Percentiles rank a stretch among this genome's conserved stretches.
These are phyloP conservation scores for Diutina pseudorugosa DNA, from an alignment of 1,139 yeast genomes.

Conservation along the genomic window DNA sequence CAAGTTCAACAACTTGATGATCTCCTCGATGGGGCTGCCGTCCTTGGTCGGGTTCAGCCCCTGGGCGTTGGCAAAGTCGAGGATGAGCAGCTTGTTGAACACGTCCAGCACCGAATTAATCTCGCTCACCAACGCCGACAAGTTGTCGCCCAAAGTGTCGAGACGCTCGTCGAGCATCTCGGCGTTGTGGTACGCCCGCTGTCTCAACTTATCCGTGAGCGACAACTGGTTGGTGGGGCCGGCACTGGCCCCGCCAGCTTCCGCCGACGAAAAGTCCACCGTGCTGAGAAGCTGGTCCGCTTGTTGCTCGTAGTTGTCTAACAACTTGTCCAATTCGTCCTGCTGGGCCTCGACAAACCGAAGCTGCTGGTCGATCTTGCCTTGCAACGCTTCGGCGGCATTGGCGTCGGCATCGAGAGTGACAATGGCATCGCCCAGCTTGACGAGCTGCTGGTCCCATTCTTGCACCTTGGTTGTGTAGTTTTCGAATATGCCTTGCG, in stretches of 20 bases:
- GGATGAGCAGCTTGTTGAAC: slow-evolving; percentile 46
- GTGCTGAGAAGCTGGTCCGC: slow-evolving; percentile 49
- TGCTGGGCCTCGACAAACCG: slow-evolving; percentile 86
- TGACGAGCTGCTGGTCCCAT: slow-evolving; percentile 42
- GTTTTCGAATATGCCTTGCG: slow-evolving; percentile 60
- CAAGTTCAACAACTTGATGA: slow-evolving; percentile 72
- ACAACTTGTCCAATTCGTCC: slow-evolving; percentile 71
- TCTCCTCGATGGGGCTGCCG: slow-evolving; percentile 45
- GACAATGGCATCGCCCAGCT: slow-evolving; percentile 77
- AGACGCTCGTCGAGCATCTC: slow-evolving; percentile 75
- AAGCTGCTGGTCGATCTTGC: slow-evolving; percentile 76
- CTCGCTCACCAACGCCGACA: slow-evolving; percentile 68
- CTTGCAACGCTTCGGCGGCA: slow-evolving; percentile 77
- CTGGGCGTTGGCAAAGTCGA: slow-evolving; percentile 9
- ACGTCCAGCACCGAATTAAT: slow-evolving; percentile 80
- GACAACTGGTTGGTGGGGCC: slow-evolving; percentile 14
- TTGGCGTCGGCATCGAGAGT: slow-evolving; percentile 68
- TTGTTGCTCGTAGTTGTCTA: slow-evolving; percentile 78
- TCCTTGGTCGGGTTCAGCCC: slow-evolving; percentile 13
- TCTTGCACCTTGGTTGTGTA: slow-evolving; percentile 9
- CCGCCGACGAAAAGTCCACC: slow-evolving; percentile 19
- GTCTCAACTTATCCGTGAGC: slow-evolving; percentile 74
- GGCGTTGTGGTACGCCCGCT: slow-evolving; percentile 81
- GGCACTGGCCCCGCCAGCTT: slow-evolving; percentile 4
- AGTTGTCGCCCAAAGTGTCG: slow-evolving; percentile 63